Percentiles rank a stretch among this genome's conserved stretches.
Evolutionary conservation across 1,139 yeast genomes (phyloP).

Genomic region (Oligophagozyma castellii): DNA sequence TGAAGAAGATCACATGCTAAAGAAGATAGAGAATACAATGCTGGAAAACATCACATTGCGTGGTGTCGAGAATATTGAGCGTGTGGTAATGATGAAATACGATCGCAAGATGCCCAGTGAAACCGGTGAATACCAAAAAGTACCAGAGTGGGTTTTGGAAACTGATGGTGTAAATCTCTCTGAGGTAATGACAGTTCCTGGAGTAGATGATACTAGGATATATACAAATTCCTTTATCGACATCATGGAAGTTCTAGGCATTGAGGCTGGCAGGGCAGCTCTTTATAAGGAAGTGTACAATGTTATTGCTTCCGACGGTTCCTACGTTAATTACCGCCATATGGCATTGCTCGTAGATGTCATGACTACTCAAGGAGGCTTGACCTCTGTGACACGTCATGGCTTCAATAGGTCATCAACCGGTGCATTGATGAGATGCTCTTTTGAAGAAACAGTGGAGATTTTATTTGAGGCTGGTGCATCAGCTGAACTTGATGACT

Average conservation of each 20-base stretch:
- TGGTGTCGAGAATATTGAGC: slow-evolving; percentile 89
- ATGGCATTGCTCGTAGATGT: slow-evolving; percentile 95
- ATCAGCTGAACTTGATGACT: slow-evolving; percentile 92
- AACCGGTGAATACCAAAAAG: slow-evolving; percentile 76
- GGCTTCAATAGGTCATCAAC: slow-evolving; percentile 98
- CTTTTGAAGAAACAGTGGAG: slow-evolving; percentile 98
- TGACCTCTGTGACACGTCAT: slow-evolving; percentile 98
- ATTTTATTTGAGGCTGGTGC: slow-evolving; percentile 97
- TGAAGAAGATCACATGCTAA: slow-evolving; percentile 93
- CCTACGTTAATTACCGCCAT: slow-evolving; percentile 96
- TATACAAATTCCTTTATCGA: slow-evolving; percentile 96
- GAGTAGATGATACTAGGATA: slow-evolving; percentile 82
- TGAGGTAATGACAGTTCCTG: slow-evolving; percentile 89
- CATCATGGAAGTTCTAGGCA: slow-evolving; percentile 87
- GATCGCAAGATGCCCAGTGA: slow-evolving; percentile 67
- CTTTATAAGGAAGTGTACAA: slow-evolving; percentile 86
- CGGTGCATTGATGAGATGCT: slow-evolving; percentile 98
- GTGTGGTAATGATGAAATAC: slow-evolving; percentile 78
- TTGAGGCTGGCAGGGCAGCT: slow-evolving; percentile 95
- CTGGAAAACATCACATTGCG: slow-evolving; percentile 85
- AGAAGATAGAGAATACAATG: slow-evolving; percentile 94
- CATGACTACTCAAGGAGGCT: slow-evolving; percentile 96
- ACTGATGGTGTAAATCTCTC: slow-evolving; percentile 96
- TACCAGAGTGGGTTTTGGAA: slow-evolving; percentile 96
- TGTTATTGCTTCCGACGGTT: slow-evolving; percentile 98